Conservation (phyloP, 306 rosid genomes). For the Citrullus colocynthis region DNA sequence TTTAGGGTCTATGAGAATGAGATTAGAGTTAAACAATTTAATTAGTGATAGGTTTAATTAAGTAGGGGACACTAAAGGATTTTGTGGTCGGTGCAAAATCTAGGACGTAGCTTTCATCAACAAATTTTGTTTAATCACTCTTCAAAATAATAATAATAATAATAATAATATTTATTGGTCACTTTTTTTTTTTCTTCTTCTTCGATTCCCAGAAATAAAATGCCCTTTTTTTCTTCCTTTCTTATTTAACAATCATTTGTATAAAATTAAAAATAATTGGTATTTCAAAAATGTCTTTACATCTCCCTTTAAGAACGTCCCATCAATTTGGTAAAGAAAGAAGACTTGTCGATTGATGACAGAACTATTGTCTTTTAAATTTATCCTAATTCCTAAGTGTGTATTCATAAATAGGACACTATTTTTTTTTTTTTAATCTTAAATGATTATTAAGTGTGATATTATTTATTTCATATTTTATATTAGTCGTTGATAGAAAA, state of each 20-base stretch:
- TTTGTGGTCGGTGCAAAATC: constrained; percentile 14
- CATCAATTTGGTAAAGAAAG: not conserved
- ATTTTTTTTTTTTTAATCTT: no score
- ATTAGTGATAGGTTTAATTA: not conserved
- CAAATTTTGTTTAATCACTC: not conserved
- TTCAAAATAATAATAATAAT: not conserved
- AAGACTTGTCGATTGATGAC: not conserved
- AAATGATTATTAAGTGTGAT: no score
- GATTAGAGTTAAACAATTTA: not conserved
- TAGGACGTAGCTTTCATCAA: constrained; percentile 5
- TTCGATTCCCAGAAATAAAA: no score
- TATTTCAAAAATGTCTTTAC: not conserved
- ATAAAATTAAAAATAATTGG: not conserved
- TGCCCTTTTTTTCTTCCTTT: not conserved
- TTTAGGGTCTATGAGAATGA: not conserved
- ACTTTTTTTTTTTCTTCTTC: no score
- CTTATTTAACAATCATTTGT: not conserved
- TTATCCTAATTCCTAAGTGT: no score
- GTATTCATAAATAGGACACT: no score
- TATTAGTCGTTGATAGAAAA: no score
- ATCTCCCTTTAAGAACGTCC: not conserved
- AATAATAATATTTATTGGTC: no score
- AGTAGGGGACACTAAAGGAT: constrained; percentile 5
- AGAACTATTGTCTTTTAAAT: not conserved
- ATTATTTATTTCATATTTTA: no score